A percentile compares a stretch with the other conserved stretches of the same genome.
Evolutionary conservation across 2,329 filamentous ascomycete genomes (phyloP).

Genomic region (Ilyonectria sp.): DNA sequence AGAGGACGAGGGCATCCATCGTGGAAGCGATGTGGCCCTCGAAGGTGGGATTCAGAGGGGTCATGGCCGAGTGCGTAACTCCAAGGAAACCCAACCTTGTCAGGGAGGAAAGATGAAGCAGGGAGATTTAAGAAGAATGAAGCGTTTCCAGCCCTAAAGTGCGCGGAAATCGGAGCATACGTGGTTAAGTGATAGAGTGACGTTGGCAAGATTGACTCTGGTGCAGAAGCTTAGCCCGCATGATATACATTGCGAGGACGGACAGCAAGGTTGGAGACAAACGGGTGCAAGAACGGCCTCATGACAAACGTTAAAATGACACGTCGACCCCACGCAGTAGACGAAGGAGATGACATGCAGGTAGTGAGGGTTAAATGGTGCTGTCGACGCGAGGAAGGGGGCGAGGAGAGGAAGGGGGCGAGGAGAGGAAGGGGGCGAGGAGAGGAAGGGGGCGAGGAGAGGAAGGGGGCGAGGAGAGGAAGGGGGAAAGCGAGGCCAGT

Average conservation of each 20-base stretch:
- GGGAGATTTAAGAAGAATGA: slow-evolving; percentile 7
- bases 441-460: slow-evolving; percentile 5
- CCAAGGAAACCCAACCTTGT: slow-evolving; percentile 35
- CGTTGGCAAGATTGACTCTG: slow-evolving; percentile 12
- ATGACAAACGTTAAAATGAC: too few species aligned
- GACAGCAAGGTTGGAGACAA: slow-evolving; percentile 6
- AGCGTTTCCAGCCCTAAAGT: background rate
- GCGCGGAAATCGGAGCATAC: background rate
- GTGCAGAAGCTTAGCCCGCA: background rate
- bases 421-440: background rate
- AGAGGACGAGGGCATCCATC: slow-evolving; percentile 82
- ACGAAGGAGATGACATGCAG: slow-evolving; percentile 20
- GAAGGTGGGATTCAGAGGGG: slow-evolving; percentile 73
- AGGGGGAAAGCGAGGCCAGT: too few species aligned
- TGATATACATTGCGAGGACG: too few species aligned
- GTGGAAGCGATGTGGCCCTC: slow-evolving; percentile 78
- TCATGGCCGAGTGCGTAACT: slow-evolving; percentile 33
- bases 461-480: background rate
- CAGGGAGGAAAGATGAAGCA: slow-evolving; percentile 9
- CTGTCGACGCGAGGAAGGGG: background rate
- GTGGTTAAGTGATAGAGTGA: background rate
- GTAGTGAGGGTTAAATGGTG: slow-evolving; percentile 26
- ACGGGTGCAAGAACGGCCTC: background rate
- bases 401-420: background rate
- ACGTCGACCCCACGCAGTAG: slow-evolving; percentile 8